Evolutionary conservation across 345 rosid species (phyloP), one percentile per base, ranked within the genome.

Genomic region (Brassica carinata): DNA sequence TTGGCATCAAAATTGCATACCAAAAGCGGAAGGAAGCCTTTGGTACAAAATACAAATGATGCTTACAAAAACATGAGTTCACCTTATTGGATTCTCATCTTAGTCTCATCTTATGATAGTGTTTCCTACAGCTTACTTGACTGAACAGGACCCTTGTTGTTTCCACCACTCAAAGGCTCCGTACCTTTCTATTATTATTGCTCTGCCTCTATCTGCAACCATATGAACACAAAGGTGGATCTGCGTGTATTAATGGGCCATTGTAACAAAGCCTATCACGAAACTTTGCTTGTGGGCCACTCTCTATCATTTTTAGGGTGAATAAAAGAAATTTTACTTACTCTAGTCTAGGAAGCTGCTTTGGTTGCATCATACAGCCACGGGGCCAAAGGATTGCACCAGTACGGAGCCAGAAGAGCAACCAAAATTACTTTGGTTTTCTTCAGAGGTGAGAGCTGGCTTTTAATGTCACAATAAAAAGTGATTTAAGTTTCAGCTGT

Each of bases 261-360:
- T 36, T 43, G 29, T 30, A 67, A 58, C 77, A 79, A 73, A 73
- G 77, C 63, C 48, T 5, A 19, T 43, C 77, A 79, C 38, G 30
- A 73, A 67, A 61, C 69, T 40, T 79, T 67, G 78, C 74, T 9
- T 73, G 69, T 79, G 82, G 78, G 43, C 73, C 73, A 67, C 69
- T 71, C 53, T 66, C 14, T 78, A 13, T 72, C 59, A 63, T 78
- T 78, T 71, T 23, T 33, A 34, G 55, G 10, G 58, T 72, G 34
- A 15, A 62, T 3, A 19, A 19, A 19, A 19, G 23, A 19, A 19
- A 19, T 7, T 34, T 8, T 8, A 38, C 45, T 38, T 69, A 27
- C 31, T 5, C 8, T 15, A 33, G 69, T 19, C 23, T 19, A 19
- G 23, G 23, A 19, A 19, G 23, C 23, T 19, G 23, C 23, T 19